Evolutionary conservation across 495 filamentous ascomycete species (phyloP).

Genomic region (Penicillium crystallinum): DNA sequence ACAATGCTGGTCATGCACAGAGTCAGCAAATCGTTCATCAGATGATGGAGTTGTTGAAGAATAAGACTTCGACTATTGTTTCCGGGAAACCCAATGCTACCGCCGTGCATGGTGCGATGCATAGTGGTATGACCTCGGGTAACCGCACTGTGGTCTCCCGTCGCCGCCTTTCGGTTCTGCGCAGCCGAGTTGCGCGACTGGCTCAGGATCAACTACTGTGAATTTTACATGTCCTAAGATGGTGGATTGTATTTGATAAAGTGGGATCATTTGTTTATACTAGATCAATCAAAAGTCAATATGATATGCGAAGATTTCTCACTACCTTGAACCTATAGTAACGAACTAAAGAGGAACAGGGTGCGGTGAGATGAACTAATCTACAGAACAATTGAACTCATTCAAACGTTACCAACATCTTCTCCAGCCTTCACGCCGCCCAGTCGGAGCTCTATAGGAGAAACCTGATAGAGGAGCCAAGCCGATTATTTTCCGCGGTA

Average conservation of each 20-base stretch:
- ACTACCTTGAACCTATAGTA: neutral
- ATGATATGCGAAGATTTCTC: neutral
- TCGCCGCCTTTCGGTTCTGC: conserved; percentile 21
- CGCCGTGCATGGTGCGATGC: neutral
- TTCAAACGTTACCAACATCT: no score
- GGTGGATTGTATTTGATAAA: conserved; percentile 1
- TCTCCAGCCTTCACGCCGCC: no score
- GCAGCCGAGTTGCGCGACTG: conserved; percentile 13
- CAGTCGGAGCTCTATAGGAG: no score
- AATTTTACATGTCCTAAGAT: neutral
- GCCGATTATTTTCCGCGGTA: neutral
- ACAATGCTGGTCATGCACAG: conserved; percentile 21
- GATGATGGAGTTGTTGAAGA: conserved; percentile 18
- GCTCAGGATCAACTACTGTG: neutral
- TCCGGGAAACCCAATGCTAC: conserved; percentile 16
- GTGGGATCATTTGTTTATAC: conserved; percentile 7
- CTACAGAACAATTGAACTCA: neutral
- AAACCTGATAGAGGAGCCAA: no score
- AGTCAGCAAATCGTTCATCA: conserved; percentile 17
- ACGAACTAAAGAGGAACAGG: no score
- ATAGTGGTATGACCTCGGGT: conserved; percentile 11
- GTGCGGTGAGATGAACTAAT: no score
- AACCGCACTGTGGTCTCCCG: conserved; percentile 16
- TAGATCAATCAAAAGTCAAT: conserved; percentile 3
- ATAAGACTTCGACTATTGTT: conserved; percentile 11